Conservation (phyloP, 495 filamentous ascomycete genomes). For the Neurospora sp. region DNA sequence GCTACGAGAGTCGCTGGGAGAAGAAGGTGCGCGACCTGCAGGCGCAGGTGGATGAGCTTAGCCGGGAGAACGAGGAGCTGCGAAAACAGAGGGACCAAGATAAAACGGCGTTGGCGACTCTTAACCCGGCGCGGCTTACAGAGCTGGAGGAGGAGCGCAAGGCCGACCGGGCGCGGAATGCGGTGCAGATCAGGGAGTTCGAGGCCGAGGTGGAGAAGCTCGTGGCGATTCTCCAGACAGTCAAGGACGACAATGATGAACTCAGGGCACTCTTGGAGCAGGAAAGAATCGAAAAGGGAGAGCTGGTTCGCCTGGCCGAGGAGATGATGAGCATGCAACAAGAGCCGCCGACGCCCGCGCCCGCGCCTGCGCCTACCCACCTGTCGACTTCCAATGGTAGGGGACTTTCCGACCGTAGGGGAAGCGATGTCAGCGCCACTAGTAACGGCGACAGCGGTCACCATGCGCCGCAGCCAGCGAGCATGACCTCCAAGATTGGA, state of each 20-base stretch:
- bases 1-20: conserved; percentile 81
- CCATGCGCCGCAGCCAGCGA: background rate
- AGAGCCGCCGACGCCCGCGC: conserved; percentile 1
- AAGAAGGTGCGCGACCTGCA: conserved; percentile 73
- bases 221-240: conserved; percentile 51
- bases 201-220: conserved; percentile 61
- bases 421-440: background rate
- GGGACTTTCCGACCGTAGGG: background rate
- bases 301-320: conserved; percentile 84
- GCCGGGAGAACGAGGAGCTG: conserved; percentile 64
- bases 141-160: conserved; percentile 38
- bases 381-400: conserved; percentile 9
- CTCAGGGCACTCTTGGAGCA: conserved; percentile 55
- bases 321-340: conserved; percentile 63
- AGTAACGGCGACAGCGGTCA: background rate
- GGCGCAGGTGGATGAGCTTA: conserved; percentile 52
- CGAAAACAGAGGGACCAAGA: conserved; percentile 44
- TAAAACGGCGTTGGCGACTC: conserved; percentile 27
- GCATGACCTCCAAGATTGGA: background rate
- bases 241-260: conserved; percentile 55
- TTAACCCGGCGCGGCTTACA: conserved; percentile 37
- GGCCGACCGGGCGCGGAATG: conserved; percentile 38
- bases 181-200: conserved; percentile 45
- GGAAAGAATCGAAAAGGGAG: conserved; percentile 86
- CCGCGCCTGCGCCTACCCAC: conserved; percentile 10